Evolutionary conservation across 495 filamentous ascomycete genomes (phyloP).

Genomic region (Cairneyella variabilis): DNA sequence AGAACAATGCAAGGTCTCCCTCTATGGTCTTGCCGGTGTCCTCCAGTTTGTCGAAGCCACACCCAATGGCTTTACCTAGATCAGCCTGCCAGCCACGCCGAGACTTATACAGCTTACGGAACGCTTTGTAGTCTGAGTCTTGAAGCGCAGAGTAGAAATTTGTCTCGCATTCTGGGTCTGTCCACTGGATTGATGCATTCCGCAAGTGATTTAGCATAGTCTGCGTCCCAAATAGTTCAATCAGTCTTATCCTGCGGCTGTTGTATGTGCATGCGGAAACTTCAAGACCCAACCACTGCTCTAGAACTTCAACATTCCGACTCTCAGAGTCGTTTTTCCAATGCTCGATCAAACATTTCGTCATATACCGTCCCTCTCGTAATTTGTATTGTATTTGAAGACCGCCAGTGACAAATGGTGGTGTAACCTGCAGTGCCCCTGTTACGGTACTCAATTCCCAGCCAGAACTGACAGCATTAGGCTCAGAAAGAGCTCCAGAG

Average conservation of each 20-base stretch:
- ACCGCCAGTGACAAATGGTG: not conserved
- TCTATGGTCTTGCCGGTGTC: slow-evolving; percentile 9
- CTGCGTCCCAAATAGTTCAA: slow-evolving; percentile 5
- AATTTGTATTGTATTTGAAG: not conserved
- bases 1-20: slow-evolving; percentile 5
- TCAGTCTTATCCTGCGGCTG: slow-evolving; percentile 3
- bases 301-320: not conserved
- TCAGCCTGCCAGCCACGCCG: slow-evolving; percentile 1
- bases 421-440: not conserved
- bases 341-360: slow-evolving; percentile 2
- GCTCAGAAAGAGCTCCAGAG: not conserved
- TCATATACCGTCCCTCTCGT: slow-evolving; percentile 5
- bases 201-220: slow-evolving; percentile 12
- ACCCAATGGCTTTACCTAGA: slow-evolving; percentile 10
- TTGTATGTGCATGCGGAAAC: slow-evolving; percentile 13
- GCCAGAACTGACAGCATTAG: not conserved
- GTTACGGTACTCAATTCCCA: not conserved
- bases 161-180: not conserved
- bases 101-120: slow-evolving; percentile 10
- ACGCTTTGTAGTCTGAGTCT: slow-evolving; percentile 3
- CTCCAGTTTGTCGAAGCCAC: not conserved
- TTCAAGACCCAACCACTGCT: slow-evolving; percentile 7
- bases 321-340: slow-evolving; percentile 11
- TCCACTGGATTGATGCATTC: slow-evolving; percentile 1
- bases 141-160: slow-evolving; percentile 4